Conservation (phyloP, 495 filamentous ascomycete species). For the Gamarada debralockiae region DNA sequence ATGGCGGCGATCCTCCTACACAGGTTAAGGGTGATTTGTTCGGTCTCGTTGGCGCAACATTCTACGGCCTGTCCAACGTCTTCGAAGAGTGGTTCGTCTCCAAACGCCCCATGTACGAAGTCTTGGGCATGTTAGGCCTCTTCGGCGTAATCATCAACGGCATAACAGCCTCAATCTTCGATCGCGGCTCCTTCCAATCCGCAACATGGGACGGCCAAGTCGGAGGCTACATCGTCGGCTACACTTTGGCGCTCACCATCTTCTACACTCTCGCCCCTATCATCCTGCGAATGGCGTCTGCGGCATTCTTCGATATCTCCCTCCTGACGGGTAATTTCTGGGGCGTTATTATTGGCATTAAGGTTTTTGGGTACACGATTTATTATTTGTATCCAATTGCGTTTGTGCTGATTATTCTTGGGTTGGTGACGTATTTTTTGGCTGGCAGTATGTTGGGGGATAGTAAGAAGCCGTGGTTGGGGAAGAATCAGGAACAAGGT, state of each 20-base stretch:
- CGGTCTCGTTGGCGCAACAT: constrained; percentile 79
- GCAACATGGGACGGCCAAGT: constrained; percentile 68
- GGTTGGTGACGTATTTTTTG: constrained; percentile 78
- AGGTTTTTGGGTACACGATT: constrained; percentile 75
- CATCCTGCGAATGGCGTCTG: constrained; percentile 79
- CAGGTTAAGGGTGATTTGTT: constrained; percentile 92
- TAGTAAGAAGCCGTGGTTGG: constrained; percentile 91
- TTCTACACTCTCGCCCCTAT: constrained; percentile 90
- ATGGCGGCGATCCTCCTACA: constrained; percentile 58
- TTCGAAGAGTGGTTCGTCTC: constrained; percentile 91
- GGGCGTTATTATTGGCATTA: constrained; percentile 86
- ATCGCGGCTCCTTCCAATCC: constrained; percentile 62
- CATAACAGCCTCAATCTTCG: constrained; percentile 84
- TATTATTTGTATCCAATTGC: constrained; percentile 95
- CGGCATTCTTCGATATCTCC: constrained; percentile 95
- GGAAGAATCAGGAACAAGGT: constrained; percentile 76
- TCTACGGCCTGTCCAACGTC: constrained; percentile 89
- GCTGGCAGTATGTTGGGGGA: constrained; percentile 78
- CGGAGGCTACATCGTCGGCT: constrained; percentile 79
- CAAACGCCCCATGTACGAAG: constrained; percentile 86
- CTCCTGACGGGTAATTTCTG: constrained; percentile 96
- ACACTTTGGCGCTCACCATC: constrained; percentile 72
- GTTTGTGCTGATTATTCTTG: constrained; percentile 85
- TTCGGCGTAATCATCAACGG: constrained; percentile 92
- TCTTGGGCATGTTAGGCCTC: constrained; percentile 84